phyloP scores from a whole-genome alignment of 2,329 filamentous ascomycete species.

The Xylaria sp. region DNA sequence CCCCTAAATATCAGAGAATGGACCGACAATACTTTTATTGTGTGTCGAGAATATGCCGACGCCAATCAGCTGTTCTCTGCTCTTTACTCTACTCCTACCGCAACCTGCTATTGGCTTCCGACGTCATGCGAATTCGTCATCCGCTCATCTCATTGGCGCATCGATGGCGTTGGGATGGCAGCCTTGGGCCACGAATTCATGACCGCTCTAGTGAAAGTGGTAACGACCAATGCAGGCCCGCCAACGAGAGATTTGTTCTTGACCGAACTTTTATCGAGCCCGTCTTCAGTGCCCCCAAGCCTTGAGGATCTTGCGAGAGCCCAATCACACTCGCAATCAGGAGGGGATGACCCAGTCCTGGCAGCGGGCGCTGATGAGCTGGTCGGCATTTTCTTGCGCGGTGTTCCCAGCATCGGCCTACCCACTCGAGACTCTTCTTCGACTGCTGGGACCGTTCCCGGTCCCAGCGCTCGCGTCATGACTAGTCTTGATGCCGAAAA shows the following conservation, averaged over 20 bases:
- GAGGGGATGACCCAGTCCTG: not conserved
- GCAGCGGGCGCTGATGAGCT: not conserved
- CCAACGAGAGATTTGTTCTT: too few species aligned
- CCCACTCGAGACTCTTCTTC: not conserved
- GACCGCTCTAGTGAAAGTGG: not conserved
- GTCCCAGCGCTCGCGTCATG: not conserved
- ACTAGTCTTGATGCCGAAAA: not conserved
- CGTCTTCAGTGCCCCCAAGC: not conserved
- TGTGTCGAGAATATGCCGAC: too few species aligned
- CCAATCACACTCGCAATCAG: not conserved
- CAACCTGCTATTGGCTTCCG: not conserved
- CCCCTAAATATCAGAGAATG: too few species aligned
- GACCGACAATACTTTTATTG: too few species aligned
- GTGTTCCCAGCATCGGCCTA: not conserved
- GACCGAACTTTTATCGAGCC: too few species aligned
- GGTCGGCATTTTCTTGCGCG: not conserved
- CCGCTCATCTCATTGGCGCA: not conserved
- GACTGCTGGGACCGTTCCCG: not conserved
- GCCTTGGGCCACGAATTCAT: not conserved
- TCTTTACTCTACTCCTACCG: not conserved
- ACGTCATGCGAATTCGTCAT: not conserved
- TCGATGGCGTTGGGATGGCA: not conserved
- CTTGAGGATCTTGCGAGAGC: not conserved
- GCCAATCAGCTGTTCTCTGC: not conserved
- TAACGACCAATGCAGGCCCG: too few species aligned